phyloP scores from a whole-genome alignment of 495 filamentous ascomycete species.

The Bacidia rubella region DNA sequence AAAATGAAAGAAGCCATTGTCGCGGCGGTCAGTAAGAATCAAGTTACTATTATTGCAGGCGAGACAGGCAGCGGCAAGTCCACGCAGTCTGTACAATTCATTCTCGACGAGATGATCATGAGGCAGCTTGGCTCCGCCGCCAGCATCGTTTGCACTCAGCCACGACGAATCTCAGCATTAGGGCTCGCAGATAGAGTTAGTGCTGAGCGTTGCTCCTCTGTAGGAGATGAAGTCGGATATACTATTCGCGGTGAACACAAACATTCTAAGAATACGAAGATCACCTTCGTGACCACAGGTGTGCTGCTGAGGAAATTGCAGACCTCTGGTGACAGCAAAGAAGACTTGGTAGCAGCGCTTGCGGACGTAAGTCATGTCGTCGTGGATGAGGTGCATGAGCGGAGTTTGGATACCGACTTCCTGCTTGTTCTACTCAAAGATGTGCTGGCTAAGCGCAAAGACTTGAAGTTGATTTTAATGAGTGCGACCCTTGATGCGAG shows the following conservation, averaged over 20 bases:
- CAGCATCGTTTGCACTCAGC: conserved; percentile 95
- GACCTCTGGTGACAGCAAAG: conserved; percentile 61
- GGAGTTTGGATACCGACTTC: conserved; percentile 91
- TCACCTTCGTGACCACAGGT: conserved; percentile 94
- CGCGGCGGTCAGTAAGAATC: conserved; percentile 52
- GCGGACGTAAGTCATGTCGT: conserved; percentile 89
- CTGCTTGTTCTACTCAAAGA: conserved; percentile 78
- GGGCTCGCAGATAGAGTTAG: conserved; percentile 89
- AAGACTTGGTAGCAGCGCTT: conserved; percentile 65
- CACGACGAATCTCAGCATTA: conserved; percentile 84
- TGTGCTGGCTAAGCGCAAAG: conserved; percentile 58
- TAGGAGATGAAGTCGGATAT: conserved; percentile 88
- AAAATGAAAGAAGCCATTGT: conserved; percentile 63
- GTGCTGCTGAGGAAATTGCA: conserved; percentile 84
- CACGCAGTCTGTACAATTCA: conserved; percentile 91
- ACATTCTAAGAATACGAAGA: conserved; percentile 55
- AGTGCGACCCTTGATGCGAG: conserved; percentile 88
- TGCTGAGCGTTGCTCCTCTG: conserved; percentile 67
- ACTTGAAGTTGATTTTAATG: conserved; percentile 94
- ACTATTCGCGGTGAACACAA: conserved; percentile 88
- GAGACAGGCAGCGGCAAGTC: conserved; percentile 96
- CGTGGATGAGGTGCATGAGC: conserved; percentile 94
- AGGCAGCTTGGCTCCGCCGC: conserved; percentile 56
- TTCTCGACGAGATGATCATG: conserved; percentile 82
- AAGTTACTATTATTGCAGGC: conserved; percentile 90